phyloP scores from a whole-genome alignment of 495 filamentous ascomycete species.

The Lepraria neglecta region DNA sequence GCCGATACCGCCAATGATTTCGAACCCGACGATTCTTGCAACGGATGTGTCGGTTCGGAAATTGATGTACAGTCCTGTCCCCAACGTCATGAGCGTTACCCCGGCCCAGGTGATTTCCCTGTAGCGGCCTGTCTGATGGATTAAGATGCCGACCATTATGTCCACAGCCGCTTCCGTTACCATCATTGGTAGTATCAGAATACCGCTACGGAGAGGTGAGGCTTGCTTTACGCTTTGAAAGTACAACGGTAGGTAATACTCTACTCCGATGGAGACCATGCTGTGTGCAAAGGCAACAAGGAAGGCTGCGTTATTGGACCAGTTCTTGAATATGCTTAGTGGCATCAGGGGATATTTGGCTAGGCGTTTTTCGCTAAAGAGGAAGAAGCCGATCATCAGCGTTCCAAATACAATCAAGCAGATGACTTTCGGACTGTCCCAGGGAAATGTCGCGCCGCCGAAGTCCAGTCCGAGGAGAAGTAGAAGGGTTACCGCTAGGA shows the following conservation, averaged over 20 bases:
- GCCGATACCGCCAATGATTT: constrained; percentile 56
- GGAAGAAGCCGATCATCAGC: constrained; percentile 54
- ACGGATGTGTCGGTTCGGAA: constrained; percentile 38
- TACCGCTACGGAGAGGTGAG: constrained; percentile 46
- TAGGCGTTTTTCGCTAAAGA: constrained; percentile 61
- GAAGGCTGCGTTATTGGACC: constrained; percentile 55
- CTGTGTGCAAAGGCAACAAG: constrained; percentile 45
- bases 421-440: constrained; percentile 66
- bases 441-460: constrained; percentile 66
- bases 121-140: constrained; percentile 56
- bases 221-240: constrained; percentile 49
- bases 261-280: constrained; percentile 43
- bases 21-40: constrained; percentile 44
- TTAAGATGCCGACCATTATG: constrained; percentile 46
- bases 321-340: constrained; percentile 55
- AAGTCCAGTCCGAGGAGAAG: constrained; percentile 73
- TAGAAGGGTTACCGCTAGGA: constrained; percentile 72
- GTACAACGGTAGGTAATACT: constrained; percentile 56
- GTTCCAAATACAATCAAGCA: constrained; percentile 74
- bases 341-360: constrained; percentile 77
- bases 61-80: constrained; percentile 48
- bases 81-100: constrained; percentile 40
- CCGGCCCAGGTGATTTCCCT: constrained; percentile 49
- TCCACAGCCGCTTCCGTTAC: constrained; percentile 46
- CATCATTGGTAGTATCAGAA: constrained; percentile 48